phyloP scores from a whole-genome alignment of 2,329 filamentous ascomycete genomes.

The Amauroascus verrucosus region DNA sequence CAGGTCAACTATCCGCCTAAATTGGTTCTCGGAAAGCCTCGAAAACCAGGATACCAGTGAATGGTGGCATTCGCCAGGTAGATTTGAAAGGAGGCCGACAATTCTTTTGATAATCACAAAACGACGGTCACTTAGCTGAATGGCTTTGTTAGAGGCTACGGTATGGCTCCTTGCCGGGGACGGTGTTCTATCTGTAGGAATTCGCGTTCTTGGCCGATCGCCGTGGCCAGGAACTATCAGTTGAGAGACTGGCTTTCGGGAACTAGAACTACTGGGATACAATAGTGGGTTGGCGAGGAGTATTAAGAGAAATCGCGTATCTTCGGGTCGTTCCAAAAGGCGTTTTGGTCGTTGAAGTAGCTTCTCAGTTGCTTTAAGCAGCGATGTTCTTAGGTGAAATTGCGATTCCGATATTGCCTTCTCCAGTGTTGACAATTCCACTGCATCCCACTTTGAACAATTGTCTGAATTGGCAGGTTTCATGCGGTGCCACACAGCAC shows the following conservation, averaged over 20 bases:
- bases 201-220: background rate
- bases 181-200: constrained; percentile 6
- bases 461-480: constrained; percentile 27
- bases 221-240: background rate
- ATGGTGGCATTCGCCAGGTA: constrained; percentile 64
- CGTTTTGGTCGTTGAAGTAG: constrained; percentile 69
- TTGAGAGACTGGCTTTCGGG: background rate
- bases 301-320: constrained; percentile 68
- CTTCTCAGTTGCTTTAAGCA: constrained; percentile 70
- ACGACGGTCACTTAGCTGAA: constrained; percentile 52
- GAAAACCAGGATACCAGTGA: constrained; percentile 71
- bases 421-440: constrained; percentile 40
- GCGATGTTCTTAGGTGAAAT: constrained; percentile 55
- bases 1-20: constrained; percentile 65
- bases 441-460: constrained; percentile 30
- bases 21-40: constrained; percentile 55
- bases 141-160: constrained; percentile 21
- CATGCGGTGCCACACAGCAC: constrained; percentile 48
- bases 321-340: constrained; percentile 55
- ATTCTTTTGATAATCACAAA: constrained; percentile 79
- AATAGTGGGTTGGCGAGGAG: constrained; percentile 70
- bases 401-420: constrained; percentile 51
- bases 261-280: constrained; percentile 32
- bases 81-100: constrained; percentile 66
- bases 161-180: constrained; percentile 16